Evolutionary conservation across 768 basidiomycete species (phyloP).

Genomic region (Boletus bicolor): DNA sequence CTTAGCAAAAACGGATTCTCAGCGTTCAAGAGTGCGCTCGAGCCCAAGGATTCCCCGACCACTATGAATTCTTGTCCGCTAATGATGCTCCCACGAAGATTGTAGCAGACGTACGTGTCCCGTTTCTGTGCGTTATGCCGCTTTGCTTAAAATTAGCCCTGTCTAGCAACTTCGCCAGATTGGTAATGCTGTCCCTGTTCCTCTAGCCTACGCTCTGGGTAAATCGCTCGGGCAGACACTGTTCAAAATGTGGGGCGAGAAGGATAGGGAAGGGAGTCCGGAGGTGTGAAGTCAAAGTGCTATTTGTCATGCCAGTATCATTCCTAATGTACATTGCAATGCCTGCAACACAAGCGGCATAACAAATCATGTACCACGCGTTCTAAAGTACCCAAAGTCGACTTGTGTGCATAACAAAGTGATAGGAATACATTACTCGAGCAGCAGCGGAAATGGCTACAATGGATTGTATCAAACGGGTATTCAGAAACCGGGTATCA

Average conservation of each 20-base stretch:
- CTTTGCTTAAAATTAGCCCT: neutral
- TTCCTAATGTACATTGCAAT: conserved; percentile 3
- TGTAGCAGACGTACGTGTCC: conserved; percentile 49
- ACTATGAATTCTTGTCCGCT: conserved; percentile 56
- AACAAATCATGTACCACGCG: conserved; percentile 1
- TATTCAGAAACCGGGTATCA: conserved; percentile 22
- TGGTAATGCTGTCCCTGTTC: conserved; percentile 77
- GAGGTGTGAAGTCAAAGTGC: conserved; percentile 28
- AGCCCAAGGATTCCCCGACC: conserved; percentile 76
- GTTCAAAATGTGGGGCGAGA: conserved; percentile 43
- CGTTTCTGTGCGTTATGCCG: neutral
- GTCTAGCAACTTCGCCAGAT: conserved; percentile 71
- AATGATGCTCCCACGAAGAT: conserved; percentile 35
- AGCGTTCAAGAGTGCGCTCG: conserved; percentile 68
- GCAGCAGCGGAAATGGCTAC: neutral
- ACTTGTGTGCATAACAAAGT: neutral
- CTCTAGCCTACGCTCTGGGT: conserved; percentile 63
- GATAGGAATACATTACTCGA: conserved; percentile 15
- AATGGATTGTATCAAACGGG: conserved; percentile 3
- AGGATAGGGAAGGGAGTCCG: conserved; percentile 45
- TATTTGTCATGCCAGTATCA: neutral
- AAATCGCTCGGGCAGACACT: conserved; percentile 43
- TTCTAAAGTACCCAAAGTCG: neutral
- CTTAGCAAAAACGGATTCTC: conserved; percentile 68
- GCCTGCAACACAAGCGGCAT: neutral